Conservation (phyloP, 78 protist species). For the slime mould (Dictyostelium discoideum) region dicty_2.7 NC_007088.5:154501-155000, state of each 20-base stretch:
- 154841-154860: slow-evolving; percentile 82
- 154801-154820: slow-evolving; percentile 44
- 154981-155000: slow-evolving; percentile 75
- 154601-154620: slow-evolving; percentile 33
- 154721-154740: slow-evolving; percentile 48
- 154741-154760: slow-evolving; percentile 34
- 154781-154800: slow-evolving; percentile 28
- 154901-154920: slow-evolving; percentile 37
- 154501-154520: not conserved
- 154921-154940: slow-evolving; percentile 84
- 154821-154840: slow-evolving; percentile 73
- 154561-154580: not conserved
- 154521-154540: not conserved
- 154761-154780: slow-evolving; percentile 72
- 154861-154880: slow-evolving; percentile 74
- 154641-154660: slow-evolving; percentile 59
- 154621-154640: slow-evolving; percentile 56
- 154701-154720: slow-evolving; percentile 77
- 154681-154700: slow-evolving; percentile 63
- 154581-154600: slow-evolving; percentile 68
- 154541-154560: not conserved
- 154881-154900: slow-evolving; percentile 51
- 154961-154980: slow-evolving; percentile 74
- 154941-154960: slow-evolving; percentile 68
- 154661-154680: slow-evolving; percentile 60